Conservation (phyloP, 257 asterid species). For the Gardenia jasminoides region DNA sequence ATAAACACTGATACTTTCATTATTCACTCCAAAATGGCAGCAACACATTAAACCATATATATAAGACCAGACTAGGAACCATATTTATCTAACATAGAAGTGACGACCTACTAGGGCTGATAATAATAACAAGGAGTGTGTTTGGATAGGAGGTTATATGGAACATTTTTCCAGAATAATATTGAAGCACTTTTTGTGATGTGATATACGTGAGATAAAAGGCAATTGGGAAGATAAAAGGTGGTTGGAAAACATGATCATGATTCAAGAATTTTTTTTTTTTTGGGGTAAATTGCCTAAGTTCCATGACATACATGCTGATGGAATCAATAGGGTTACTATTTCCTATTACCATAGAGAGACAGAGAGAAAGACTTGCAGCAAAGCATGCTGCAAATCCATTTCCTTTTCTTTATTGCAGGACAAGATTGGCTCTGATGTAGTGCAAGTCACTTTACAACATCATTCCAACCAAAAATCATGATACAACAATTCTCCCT, state of each 20-base stretch:
- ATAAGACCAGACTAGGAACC: slow-evolving; percentile 1
- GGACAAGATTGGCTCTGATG: background rate
- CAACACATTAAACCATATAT: background rate
- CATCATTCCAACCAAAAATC: background rate
- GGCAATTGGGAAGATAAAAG: no score
- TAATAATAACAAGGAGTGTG: background rate
- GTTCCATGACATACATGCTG: background rate
- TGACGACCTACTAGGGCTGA: background rate
- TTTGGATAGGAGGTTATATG: no score
- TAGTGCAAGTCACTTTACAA: background rate
- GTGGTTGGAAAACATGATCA: no score
- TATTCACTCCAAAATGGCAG: background rate
- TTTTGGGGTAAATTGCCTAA: background rate
- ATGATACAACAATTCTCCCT: background rate
- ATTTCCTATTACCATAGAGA: background rate
- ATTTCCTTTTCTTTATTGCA: background rate
- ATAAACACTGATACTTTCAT: background rate
- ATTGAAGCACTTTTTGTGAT: no score
- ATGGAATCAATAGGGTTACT: background rate
- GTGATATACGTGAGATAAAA: no score
- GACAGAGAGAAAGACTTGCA: background rate
- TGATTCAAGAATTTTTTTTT: no score
- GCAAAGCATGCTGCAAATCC: background rate
- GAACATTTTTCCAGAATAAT: no score
- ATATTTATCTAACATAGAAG: background rate